Base-by-base conservation (phyloP, 805 yeast species). In the Peterozyma xylosa region DNA sequence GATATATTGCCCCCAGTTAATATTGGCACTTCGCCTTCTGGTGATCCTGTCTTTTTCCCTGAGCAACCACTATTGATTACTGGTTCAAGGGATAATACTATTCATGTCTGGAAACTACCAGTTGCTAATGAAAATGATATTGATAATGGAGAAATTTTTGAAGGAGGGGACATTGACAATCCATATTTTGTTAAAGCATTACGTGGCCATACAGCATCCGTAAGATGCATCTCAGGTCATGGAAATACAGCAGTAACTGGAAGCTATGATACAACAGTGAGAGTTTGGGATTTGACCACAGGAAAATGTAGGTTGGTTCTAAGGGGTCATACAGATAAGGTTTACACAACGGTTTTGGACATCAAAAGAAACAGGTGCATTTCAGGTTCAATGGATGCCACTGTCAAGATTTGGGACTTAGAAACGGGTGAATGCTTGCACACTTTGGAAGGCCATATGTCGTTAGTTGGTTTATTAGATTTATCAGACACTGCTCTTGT, bases 351-450 rank as follows among this genome's bases (percentile, higher is more conserved):
- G 1, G 84, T 88, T 1, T 70, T 87, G 53, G 96, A 91, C 58
- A 75, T 76, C 50, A 71, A 78, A 47, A 71, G 91, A 45, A 77
- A 82, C 53, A 69, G 93, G 38, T 90, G 97, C 55, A 83, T 86
- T 42, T 84, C 96, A 1, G 96, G 97, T 0, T 82, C 95, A 3
- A 81, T 88, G 82, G 99, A 93, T 60, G 76, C 86, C 52, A 78
- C 87, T 2, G 87, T 93, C 42, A 79, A 82, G 58, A 81, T 90
- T 17, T 93, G 99, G 99, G 90, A 89, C 60, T 67, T 90, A 42
- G 78, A 73, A 35, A 80, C 82, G 14, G 96, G 97, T 9, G 70
- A 75, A 47, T 73, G 83, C 38, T 62, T 86, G 40, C 70, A 79
- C 37, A 76, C 87, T 0, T 66, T 91, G 38, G 88, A 82, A 45